Evolutionary conservation across 225 moss, liverwort and hornwort genomes (phyloP).

Genomic region (Antitrichia curtipendula): DNA sequence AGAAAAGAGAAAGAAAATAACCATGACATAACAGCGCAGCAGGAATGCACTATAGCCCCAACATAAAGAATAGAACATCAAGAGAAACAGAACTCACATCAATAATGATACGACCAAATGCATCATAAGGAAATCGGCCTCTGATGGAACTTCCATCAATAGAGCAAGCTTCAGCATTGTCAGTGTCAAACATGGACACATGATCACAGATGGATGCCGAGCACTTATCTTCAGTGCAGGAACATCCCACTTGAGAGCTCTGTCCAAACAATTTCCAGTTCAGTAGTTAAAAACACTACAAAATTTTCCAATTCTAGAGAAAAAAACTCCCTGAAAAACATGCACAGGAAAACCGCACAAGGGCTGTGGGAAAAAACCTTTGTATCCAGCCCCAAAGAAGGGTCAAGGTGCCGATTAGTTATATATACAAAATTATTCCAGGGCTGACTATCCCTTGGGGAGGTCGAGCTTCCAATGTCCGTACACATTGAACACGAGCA

Average conservation of each 20-base stretch:
- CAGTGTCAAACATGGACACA: slow-evolving; percentile 85
- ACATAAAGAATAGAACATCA: neutral
- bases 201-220: slow-evolving; percentile 68
- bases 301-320: neutral
- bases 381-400: slow-evolving; percentile 74
- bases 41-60: neutral
- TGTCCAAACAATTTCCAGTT: slow-evolving; percentile 16
- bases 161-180: slow-evolving; percentile 75
- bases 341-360: neutral
- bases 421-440: slow-evolving; percentile 75
- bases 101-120: slow-evolving; percentile 74
- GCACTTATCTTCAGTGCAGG: slow-evolving; percentile 56
- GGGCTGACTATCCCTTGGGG: slow-evolving; percentile 37
- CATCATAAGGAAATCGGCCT: slow-evolving; percentile 87
- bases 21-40: neutral
- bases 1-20: neutral
- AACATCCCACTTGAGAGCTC: slow-evolving; percentile 85
- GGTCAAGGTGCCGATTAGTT: slow-evolving; percentile 61
- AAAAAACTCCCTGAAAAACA: neutral
- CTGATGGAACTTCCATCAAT: slow-evolving; percentile 63
- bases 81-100: slow-evolving; percentile 43
- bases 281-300: neutral
- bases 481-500: slow-evolving; percentile 39
- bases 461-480: slow-evolving; percentile 12
- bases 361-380: slow-evolving; percentile 42